Evolutionary conservation across 176 grass and related monocot species (phyloP).

Genomic region (Guadua angustifolia): DNA sequence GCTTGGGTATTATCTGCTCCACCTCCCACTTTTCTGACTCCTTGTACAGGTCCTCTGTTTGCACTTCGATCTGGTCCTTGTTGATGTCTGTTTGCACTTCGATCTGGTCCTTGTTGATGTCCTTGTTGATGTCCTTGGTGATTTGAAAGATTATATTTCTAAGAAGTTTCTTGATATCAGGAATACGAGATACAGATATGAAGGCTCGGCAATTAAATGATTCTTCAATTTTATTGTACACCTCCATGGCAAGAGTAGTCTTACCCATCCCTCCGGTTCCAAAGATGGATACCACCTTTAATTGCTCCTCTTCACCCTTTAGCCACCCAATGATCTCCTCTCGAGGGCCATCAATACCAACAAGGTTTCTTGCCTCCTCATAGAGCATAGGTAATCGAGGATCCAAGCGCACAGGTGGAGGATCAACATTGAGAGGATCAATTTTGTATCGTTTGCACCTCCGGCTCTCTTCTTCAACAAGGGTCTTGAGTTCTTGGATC

Average conservation of each 20-base stretch:
- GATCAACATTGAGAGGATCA: rapidly evolving
- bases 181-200: not conserved
- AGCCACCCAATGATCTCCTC: not conserved
- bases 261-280: not conserved
- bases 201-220: not conserved
- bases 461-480: not conserved
- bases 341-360: not conserved
- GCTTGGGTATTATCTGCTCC: not conserved
- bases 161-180: not conserved
- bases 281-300: not conserved
- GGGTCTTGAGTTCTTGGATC: not conserved
- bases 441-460: not conserved
- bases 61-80: too few species aligned
- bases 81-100: too few species aligned
- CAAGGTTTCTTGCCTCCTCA: not conserved
- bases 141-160: slow-evolving; percentile 12
- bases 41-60: rapidly evolving
- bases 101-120: too few species aligned
- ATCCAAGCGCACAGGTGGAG: not conserved
- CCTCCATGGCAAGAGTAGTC: not conserved
- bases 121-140: too few species aligned
- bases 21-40: not conserved
- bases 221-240: not conserved
- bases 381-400: not conserved
- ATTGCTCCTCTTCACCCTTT: not conserved